These are phyloP conservation scores for Magnolia kwangsiensis DNA, from an alignment of 164 flowering plant genomes.

Conservation along the genomic window DNA sequence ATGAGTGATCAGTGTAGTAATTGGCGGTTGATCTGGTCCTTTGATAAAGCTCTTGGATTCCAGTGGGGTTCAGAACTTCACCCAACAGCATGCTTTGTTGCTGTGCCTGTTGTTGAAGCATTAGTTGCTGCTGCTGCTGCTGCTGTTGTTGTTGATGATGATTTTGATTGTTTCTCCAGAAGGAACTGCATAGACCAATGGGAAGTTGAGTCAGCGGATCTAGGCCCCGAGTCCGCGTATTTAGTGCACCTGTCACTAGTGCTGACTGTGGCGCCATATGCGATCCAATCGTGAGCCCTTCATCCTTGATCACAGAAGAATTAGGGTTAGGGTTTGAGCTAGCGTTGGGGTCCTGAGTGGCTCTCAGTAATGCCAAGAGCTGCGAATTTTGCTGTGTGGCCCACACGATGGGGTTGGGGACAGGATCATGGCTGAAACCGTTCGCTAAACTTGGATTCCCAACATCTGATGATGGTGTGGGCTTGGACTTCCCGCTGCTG, in stretches of 20 bases:
- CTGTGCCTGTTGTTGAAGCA: slow-evolving; percentile 1
- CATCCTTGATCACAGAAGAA: slow-evolving; percentile 20
- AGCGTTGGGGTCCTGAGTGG: slow-evolving; percentile 36
- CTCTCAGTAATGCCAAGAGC: slow-evolving; percentile 33
- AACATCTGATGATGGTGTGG: slow-evolving; percentile 11
- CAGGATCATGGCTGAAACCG: slow-evolving; percentile 21
- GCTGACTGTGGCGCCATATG: slow-evolving; percentile 20
- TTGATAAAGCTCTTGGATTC: slow-evolving; percentile 43
- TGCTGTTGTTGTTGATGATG: slow-evolving; percentile 14
- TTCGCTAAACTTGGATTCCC: slow-evolving; percentile 20
- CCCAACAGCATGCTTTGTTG: slow-evolving; percentile 10
- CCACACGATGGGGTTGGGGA: slow-evolving; percentile 34
- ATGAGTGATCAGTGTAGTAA: slow-evolving; percentile 26
- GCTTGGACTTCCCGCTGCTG: slow-evolving; percentile 19
- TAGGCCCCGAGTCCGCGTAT: slow-evolving; percentile 24
- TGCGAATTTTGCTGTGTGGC: slow-evolving; percentile 32
- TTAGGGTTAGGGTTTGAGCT: slow-evolving; percentile 19
- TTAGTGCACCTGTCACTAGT: slow-evolving; percentile 12
- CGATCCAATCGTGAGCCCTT: slow-evolving; percentile 28
- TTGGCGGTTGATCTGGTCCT: slow-evolving; percentile 38
- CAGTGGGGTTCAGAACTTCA: slow-evolving; percentile 21
- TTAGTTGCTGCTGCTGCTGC: slow-evolving; percentile 11
- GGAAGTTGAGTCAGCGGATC: slow-evolving; percentile 32
- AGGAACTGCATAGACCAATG: slow-evolving; percentile 21
- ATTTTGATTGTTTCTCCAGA: slow-evolving; percentile 32